A percentile compares a stretch with the other conserved stretches of the same genome.
Conservation (phyloP, 192 early-diverging fungal species). For the Podila horticola region DNA sequence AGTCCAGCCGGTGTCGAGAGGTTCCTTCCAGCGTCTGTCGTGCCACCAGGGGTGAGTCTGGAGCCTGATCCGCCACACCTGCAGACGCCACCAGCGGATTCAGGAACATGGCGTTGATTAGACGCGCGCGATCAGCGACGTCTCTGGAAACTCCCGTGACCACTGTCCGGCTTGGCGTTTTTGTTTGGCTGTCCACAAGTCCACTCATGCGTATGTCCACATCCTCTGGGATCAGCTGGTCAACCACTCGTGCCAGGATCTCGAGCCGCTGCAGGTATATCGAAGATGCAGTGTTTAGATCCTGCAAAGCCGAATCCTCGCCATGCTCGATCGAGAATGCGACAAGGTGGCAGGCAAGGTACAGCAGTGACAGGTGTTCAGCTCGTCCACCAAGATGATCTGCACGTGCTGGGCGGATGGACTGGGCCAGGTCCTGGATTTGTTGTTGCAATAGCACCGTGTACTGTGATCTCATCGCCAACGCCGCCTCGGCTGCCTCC, state of each 20-base stretch:
- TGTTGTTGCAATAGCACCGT: slow-evolving; percentile 36
- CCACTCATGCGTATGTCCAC: neutral
- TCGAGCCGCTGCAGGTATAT: slow-evolving; percentile 9
- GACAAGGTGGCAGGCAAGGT: slow-evolving; percentile 32
- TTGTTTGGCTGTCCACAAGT: neutral
- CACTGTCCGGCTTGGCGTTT: neutral
- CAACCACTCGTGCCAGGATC: slow-evolving; percentile 25
- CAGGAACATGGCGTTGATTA: slow-evolving; percentile 26
- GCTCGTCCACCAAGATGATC: neutral
- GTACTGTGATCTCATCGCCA: slow-evolving; percentile 29
- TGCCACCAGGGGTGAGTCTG: neutral
- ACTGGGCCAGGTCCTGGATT: slow-evolving; percentile 39
- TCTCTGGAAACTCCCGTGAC: slow-evolving; percentile 11
- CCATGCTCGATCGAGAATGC: slow-evolving; percentile 33
- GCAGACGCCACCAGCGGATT: slow-evolving; percentile 5
- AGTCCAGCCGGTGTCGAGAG: slow-evolving; percentile 1
- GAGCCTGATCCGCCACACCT: neutral
- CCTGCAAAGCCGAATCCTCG: neutral
- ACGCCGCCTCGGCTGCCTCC: neutral
- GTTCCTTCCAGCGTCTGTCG: neutral
- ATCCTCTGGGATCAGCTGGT: slow-evolving; percentile 19
- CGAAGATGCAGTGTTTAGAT: neutral
- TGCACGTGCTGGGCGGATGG: slow-evolving; percentile 9
- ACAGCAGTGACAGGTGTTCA: slow-evolving; percentile 23
- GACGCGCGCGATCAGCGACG: slow-evolving; percentile 24